Conservation (phyloP, 1,139 yeast species). For the Candida tropicalis region DNA sequence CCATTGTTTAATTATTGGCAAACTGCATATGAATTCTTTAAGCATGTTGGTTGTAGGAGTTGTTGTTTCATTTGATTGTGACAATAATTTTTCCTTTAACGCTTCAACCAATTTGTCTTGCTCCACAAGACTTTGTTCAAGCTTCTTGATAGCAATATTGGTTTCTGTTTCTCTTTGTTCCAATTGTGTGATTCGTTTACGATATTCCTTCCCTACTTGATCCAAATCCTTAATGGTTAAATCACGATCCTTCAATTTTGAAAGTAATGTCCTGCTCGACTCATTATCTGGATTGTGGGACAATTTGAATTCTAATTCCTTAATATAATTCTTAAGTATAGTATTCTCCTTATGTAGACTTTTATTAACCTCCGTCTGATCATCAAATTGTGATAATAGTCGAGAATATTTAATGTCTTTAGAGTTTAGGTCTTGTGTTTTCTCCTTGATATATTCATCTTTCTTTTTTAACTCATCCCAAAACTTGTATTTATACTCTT, state of each 20-base stretch:
- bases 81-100: slow-evolving; percentile 22
- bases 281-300: slow-evolving; percentile 9
- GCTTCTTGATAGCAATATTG: slow-evolving; percentile 21
- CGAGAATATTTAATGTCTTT: slow-evolving; percentile 4
- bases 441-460: slow-evolving; percentile 8
- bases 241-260: slow-evolving; percentile 24
- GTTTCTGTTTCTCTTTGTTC: slow-evolving; percentile 19
- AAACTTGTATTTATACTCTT: neutral
- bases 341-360: slow-evolving; percentile 23
- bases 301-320: slow-evolving; percentile 24
- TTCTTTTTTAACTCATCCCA: slow-evolving; percentile 10
- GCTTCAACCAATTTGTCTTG: slow-evolving; percentile 28
- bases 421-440: slow-evolving; percentile 3
- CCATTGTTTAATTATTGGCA: slow-evolving; percentile 40
- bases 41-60: slow-evolving; percentile 6
- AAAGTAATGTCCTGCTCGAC: slow-evolving; percentile 5
- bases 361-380: slow-evolving; percentile 16
- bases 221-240: slow-evolving; percentile 24
- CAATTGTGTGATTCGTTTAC: slow-evolving; percentile 21
- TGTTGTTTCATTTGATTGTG: slow-evolving; percentile 6
- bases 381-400: slow-evolving; percentile 8
- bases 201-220: slow-evolving; percentile 27
- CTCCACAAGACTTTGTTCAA: slow-evolving; percentile 15
- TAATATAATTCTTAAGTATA: slow-evolving; percentile 23
- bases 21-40: slow-evolving; percentile 22